phyloP scores from a whole-genome alignment of 441 rosid genomes.

The Flueggea neowawraea region DNA sequence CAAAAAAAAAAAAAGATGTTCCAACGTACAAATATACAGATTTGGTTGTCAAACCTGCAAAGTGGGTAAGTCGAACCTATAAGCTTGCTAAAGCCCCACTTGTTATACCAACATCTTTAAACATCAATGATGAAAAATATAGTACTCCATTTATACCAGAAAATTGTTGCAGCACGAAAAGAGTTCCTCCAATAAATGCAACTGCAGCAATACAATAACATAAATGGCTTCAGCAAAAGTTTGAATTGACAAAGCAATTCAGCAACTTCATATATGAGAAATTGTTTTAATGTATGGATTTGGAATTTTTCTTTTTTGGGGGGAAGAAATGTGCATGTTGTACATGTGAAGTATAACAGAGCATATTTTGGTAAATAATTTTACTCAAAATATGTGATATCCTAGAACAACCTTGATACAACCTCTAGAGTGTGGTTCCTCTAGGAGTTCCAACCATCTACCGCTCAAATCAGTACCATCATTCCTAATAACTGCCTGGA shows the following conservation, averaged over 20 bases:
- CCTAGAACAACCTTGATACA: constrained; percentile 47
- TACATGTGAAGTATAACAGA: background rate
- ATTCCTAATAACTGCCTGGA: constrained; percentile 49
- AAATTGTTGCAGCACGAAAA: constrained; percentile 72
- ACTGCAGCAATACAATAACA: constrained; percentile 40
- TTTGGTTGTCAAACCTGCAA: constrained; percentile 47
- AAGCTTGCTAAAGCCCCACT: constrained; percentile 60
- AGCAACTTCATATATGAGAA: no score
- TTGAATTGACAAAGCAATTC: no score
- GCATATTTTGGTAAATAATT: background rate
- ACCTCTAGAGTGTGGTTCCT: constrained; percentile 86
- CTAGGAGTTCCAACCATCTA: constrained; percentile 67
- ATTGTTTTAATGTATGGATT: no score
- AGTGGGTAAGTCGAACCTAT: constrained; percentile 59
- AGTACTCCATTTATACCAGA: constrained; percentile 87
- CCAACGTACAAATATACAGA: background rate
- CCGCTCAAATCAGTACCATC: constrained; percentile 49
- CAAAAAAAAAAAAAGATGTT: background rate
- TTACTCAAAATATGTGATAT: constrained; percentile 10
- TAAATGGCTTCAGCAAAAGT: no score
- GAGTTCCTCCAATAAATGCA: constrained; percentile 64
- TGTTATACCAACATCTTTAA: constrained; percentile 65
- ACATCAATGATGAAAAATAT: constrained; percentile 76
- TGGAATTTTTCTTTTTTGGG: no score
- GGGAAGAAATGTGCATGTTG: background rate